Evolutionary conservation across 441 rosid genomes (phyloP).

Genomic region (Erodium texanum): DNA sequence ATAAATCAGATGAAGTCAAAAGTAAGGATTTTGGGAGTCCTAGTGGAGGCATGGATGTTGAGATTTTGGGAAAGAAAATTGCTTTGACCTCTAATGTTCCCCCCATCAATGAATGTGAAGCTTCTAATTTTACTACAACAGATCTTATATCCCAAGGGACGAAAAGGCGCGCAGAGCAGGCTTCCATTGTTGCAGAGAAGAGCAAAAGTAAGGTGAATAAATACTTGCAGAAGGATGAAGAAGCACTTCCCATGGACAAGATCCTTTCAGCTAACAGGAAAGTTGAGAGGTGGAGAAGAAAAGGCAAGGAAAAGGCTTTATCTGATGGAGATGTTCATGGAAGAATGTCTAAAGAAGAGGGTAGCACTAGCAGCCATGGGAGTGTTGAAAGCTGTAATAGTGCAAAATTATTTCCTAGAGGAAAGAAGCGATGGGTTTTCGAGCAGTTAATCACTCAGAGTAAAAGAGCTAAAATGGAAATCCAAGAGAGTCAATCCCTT

Average conservation of each 20-base stretch:
- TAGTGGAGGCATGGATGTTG: conserved; percentile 21
- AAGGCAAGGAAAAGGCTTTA: conserved; percentile 56
- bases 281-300: conserved; percentile 19
- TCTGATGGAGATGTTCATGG: conserved; percentile 43
- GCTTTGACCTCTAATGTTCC: conserved; percentile 20
- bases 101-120: conserved; percentile 19
- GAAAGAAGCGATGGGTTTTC: conserved; percentile 40
- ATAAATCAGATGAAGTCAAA: conserved; percentile 23
- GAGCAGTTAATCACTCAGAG: conserved; percentile 46
- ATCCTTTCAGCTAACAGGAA: conserved; percentile 19
- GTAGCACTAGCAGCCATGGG: conserved; percentile 62
- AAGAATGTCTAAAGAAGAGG: conserved; percentile 29
- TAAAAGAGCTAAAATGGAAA: conserved; percentile 48
- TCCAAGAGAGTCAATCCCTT: conserved; percentile 35
- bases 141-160: conserved; percentile 13
- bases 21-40: conserved; percentile 19
- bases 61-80: conserved; percentile 23
- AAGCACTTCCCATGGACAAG: conserved; percentile 19
- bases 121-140: conserved; percentile 14
- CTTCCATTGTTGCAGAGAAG: conserved; percentile 23
- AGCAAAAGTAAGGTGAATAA: conserved; percentile 17
- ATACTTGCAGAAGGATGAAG: conserved; percentile 24
- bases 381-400: conserved; percentile 86
- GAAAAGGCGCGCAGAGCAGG: conserved; percentile 18
- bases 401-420: conserved; percentile 33